Percentiles rank a stretch among this genome's conserved stretches.
phyloP scores from a whole-genome alignment of 2,329 filamentous ascomycete genomes.

The Trichothecium sympodiale region DNA sequence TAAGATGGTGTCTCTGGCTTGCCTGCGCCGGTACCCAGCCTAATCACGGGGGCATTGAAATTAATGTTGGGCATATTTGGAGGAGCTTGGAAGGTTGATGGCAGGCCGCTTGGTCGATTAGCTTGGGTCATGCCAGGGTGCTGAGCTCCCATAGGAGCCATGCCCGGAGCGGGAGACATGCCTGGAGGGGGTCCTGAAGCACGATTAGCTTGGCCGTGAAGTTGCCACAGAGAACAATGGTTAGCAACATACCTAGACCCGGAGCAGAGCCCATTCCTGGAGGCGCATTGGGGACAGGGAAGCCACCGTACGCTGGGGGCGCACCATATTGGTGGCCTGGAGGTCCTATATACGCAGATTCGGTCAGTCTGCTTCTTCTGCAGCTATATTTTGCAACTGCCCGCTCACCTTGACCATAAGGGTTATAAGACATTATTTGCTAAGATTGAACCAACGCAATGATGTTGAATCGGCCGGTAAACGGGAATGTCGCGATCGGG shows the following conservation, averaged over 20 bases:
- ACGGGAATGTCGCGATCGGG: too few species aligned
- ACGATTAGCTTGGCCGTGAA: too few species aligned
- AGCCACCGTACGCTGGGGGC: slow-evolving; percentile 62
- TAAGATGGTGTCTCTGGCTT: slow-evolving; percentile 39
- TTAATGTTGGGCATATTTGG: slow-evolving; percentile 95
- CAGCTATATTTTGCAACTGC: too few species aligned
- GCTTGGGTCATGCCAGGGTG: slow-evolving; percentile 63
- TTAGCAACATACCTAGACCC: slow-evolving; percentile 58
- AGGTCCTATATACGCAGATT: too few species aligned
- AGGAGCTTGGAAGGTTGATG: slow-evolving; percentile 76
- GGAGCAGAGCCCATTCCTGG: slow-evolving; percentile 69
- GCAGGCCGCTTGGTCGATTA: slow-evolving; percentile 70
- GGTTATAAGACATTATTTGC: too few species aligned
- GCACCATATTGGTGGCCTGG: slow-evolving; percentile 53
- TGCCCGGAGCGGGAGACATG: slow-evolving; percentile 71
- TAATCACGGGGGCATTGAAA: slow-evolving; percentile 93
- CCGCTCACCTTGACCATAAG: too few species aligned
- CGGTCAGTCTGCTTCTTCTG: too few species aligned
- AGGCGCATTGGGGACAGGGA: slow-evolving; percentile 47
- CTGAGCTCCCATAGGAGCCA: slow-evolving; percentile 66
- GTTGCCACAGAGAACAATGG: neutral
- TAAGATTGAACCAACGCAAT: too few species aligned
- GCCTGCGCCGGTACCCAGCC: slow-evolving; percentile 68
- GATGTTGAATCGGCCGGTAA: too few species aligned
- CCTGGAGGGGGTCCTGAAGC: slow-evolving; percentile 61